Evolutionary conservation across 306 rosid genomes (phyloP), one percentile per base, ranked within the genome.

Genomic region (Quercus cerris): DNA sequence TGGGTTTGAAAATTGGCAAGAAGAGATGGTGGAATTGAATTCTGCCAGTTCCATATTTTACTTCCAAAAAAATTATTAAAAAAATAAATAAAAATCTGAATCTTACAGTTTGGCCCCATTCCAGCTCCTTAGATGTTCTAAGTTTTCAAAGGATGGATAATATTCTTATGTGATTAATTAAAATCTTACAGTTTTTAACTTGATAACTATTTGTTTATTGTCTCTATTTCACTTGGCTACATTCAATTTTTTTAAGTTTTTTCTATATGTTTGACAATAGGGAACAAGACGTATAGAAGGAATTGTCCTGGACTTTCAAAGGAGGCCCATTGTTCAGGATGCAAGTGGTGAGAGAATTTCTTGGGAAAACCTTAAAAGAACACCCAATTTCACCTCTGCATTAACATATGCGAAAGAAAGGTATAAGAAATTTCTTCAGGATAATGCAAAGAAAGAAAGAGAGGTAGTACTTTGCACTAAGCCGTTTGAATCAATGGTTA

Each of bases 271-370:
- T 19, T 6, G 72, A 67, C 38, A 67, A 75, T 4, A 87, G 94
- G 89, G 88, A 62, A 85, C 82, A 51, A 73, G 82, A 82, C 0
- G 3, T 6, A 64, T 84, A 54, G 83, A 80, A 71, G 97, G 92
- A 56, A 77, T 91, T n/a, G 88, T 83, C 56, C 84, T 91, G 25
- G 92, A 88, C 87, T 80, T 85, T 6, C 31, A 69, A 78, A 61
- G 25, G 54, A 76, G 72, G 70, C 69, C 73, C n/a, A 19, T 0
- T 12, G 63, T 10, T 30, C 33, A 22, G 23, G 81, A 75, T 56
- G 49, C 7, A 18, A 69, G 72, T 58, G 85, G 76, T 69, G 77
- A 56, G 23, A 51, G 30, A 76, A 75, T 73, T 62, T 76, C 85
- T 66, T 22, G 83, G 82, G 68, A 54, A 1, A 82, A 76, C 67